Evolutionary conservation across 2,329 filamentous ascomycete species (phyloP), one percentile per base, ranked within the genome.

Genomic region (Fusarium sarcochroum): DNA sequence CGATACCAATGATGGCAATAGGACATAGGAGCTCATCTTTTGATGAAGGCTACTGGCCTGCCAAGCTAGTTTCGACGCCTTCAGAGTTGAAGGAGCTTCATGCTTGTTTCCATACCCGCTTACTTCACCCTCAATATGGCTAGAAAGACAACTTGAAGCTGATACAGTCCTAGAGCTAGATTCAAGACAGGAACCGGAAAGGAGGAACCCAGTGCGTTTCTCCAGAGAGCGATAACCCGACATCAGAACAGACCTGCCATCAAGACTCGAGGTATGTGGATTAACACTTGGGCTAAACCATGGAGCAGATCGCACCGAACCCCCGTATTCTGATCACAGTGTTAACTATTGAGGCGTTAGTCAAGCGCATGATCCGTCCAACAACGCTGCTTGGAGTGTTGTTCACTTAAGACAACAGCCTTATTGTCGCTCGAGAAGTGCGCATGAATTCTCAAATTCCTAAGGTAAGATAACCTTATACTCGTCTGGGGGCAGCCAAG

Each of bases 401-500:
- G 38, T 57, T 51, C 30, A 44, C 56, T 61, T 53, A 53, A 58
- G 64, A 61, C 70, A 50, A 15, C 45, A 17, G 45, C n/a, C 45
- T 60, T 34, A 27, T 30, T 49, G 58, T 68, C 66, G 56, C 60
- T 49, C 55, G 55, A 58, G 41, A 70, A 65, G 50, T 58, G 69
- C 75, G 69, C 59, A 77, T 77, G 75, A 76, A 73, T 77, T 68
- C 75, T 55, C 75, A 77, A 76, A 70, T 76, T 50, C 69, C 73
- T 47, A 77, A 76, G 75, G 75, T 77, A 65, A 59, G 65, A 56
- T 62, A 15, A 23, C 23, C n/a, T 50, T 25, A 50, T 63, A 35
- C 40, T 23, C 18, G 10, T 34, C 11, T 9, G 27, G 7, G 7
- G n/a, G 11, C 21, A 35, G n/a, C 20, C 38, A 32, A 15, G 35